Conservation (phyloP, 257 asterid species). For the Cinchona pubescens region DNA sequence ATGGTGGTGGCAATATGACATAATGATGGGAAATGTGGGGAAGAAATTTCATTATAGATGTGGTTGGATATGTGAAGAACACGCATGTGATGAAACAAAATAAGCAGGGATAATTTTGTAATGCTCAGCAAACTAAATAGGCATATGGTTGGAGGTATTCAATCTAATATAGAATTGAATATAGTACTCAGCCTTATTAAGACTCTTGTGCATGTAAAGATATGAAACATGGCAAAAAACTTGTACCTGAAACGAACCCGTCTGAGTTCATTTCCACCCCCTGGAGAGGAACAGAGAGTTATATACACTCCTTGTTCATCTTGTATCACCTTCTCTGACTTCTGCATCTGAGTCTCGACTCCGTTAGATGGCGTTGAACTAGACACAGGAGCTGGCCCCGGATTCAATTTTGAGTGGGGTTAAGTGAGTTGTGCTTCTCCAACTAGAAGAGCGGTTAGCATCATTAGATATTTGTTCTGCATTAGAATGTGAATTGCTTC, state of each 20-base stretch:
- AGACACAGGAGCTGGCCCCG: conserved; percentile 37
- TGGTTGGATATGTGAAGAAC: neutral
- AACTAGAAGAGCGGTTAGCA: conserved; percentile 36
- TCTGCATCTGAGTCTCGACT: conserved; percentile 43
- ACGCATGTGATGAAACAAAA: too few species aligned
- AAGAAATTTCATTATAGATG: neutral
- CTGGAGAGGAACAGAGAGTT: conserved; percentile 51
- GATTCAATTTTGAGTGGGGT: conserved; percentile 41
- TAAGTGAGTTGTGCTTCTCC: conserved; percentile 33
- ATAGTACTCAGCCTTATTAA: neutral
- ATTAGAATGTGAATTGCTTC: conserved; percentile 27
- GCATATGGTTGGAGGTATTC: neutral
- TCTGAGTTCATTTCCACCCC: conserved; percentile 65
- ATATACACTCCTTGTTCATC: conserved; percentile 85
- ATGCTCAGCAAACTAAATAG: neutral
- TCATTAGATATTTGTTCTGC: conserved; percentile 25
- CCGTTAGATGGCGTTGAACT: conserved; percentile 33
- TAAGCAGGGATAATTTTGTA: neutral
- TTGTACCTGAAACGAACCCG: conserved; percentile 94
- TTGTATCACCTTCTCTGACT: conserved; percentile 53
- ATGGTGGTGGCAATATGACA: neutral
- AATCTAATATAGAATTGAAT: neutral
- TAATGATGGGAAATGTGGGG: neutral
- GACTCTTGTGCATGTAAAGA: neutral
- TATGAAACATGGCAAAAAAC: neutral